phyloP scores from a whole-genome alignment of 495 filamentous ascomycete species.

The Thozetella sp. region DNA sequence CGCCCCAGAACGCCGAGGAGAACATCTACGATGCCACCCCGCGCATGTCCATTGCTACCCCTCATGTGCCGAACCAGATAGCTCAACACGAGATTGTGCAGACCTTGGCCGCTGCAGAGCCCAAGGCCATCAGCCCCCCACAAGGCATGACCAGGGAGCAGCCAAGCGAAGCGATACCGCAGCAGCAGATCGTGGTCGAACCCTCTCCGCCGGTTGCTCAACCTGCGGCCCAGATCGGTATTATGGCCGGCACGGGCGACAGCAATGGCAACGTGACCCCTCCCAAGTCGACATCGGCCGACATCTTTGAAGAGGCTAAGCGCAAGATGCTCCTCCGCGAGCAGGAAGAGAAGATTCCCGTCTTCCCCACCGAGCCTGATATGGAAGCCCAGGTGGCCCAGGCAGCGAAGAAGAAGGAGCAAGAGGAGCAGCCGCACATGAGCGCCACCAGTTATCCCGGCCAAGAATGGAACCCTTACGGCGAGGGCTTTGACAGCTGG shows the following conservation, averaged over 20 bases:
- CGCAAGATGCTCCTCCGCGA: slow-evolving; percentile 23
- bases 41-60: slow-evolving; percentile 17
- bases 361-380: slow-evolving; percentile 22
- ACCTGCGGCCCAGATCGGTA: neutral
- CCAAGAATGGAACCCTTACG: slow-evolving; percentile 78
- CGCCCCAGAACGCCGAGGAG: slow-evolving; percentile 21
- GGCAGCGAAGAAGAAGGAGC: slow-evolving; percentile 30
- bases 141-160: slow-evolving; percentile 9
- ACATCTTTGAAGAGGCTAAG: slow-evolving; percentile 34
- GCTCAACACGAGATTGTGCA: no score
- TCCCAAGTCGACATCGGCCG: slow-evolving; percentile 21
- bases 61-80: neutral
- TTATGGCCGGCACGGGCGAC: neutral
- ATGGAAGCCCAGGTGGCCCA: slow-evolving; percentile 22
- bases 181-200: slow-evolving; percentile 5
- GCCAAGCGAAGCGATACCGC: neutral
- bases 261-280: neutral
- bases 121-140: slow-evolving; percentile 11
- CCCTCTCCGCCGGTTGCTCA: neutral
- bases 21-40: slow-evolving; percentile 50
- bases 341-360: slow-evolving; percentile 55
- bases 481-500: slow-evolving; percentile 16
- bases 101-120: slow-evolving; percentile 8
- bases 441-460: slow-evolving; percentile 79
- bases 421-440: slow-evolving; percentile 66